Evolutionary conservation across 2,329 filamentous ascomycete genomes (phyloP).

Genomic region (Arthrocladium fulminans): DNA sequence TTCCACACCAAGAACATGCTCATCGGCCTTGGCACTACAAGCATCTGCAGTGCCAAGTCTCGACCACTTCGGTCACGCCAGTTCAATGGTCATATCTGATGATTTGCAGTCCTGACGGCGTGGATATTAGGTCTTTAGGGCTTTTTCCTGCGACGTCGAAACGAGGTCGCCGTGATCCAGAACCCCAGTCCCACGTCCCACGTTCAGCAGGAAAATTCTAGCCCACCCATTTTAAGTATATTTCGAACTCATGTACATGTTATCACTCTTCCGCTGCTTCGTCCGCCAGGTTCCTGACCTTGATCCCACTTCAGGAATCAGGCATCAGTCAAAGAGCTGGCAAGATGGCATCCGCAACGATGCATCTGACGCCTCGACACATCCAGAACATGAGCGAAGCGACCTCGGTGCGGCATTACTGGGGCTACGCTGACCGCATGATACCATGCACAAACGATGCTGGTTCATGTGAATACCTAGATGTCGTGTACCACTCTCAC

Average conservation of each 20-base stretch:
- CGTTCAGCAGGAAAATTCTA: background rate
- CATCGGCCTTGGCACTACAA: conserved; percentile 13
- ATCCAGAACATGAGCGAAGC: conserved; percentile 41
- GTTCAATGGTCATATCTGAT: background rate
- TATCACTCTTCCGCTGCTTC: background rate
- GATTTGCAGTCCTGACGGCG: background rate
- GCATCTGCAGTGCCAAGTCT: background rate
- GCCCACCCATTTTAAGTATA: background rate
- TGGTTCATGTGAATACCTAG: conserved; percentile 51
- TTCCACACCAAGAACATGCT: conserved; percentile 13
- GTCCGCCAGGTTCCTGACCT: background rate
- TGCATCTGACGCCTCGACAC: conserved; percentile 22
- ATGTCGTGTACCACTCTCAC: conserved; percentile 47
- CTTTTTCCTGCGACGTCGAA: too few relatives aligned
- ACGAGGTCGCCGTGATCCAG: background rate
- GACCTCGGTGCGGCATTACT: conserved; percentile 38
- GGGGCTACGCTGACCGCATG: conserved; percentile 48
- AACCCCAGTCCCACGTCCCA: background rate
- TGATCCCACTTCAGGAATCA: background rate
- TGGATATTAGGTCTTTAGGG: too few relatives aligned
- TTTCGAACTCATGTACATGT: background rate
- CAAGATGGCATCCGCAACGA: conserved; percentile 4
- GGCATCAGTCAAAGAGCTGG: background rate
- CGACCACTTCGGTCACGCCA: background rate
- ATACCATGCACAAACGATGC: conserved; percentile 50